Percentiles rank a stretch among this genome's conserved stretches.
Evolutionary conservation across 2,329 filamentous ascomycete species (phyloP).

Genomic region (Arthrobotrys sphaeroides): DNA sequence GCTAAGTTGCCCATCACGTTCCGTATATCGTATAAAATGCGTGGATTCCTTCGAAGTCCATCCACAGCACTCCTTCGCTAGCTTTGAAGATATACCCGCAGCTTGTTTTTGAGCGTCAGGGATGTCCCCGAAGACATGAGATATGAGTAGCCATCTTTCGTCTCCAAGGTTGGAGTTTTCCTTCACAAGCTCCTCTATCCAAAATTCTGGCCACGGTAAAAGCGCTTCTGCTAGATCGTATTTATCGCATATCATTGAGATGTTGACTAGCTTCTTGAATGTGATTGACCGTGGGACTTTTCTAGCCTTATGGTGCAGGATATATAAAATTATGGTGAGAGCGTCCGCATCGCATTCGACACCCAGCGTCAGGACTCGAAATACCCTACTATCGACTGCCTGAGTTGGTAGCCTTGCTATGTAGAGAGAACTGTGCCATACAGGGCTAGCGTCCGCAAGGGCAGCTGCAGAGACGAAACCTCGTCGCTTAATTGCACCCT

Average conservation of each 20-base stretch:
- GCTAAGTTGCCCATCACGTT: neutral
- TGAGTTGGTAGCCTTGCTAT: constrained; percentile 4
- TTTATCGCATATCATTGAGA: constrained; percentile 18
- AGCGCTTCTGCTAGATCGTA: neutral
- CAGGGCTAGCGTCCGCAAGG: constrained; percentile 7
- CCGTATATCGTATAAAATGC: constrained; percentile 14
- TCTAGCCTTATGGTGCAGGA: constrained; percentile 21
- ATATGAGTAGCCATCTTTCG: constrained; percentile 22
- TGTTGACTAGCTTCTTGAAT: constrained; percentile 10
- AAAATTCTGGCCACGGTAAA: constrained; percentile 30
- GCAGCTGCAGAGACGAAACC: constrained; percentile 18
- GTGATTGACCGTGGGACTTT: constrained; percentile 23
- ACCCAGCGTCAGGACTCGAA: neutral
- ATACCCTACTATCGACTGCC: neutral
- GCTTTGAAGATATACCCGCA: constrained; percentile 6
- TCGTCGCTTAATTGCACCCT: constrained; percentile 10
- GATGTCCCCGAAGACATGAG: constrained; percentile 16
- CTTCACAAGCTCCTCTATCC: constrained; percentile 7
- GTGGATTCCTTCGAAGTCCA: constrained; percentile 27
- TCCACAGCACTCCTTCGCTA: constrained; percentile 14
- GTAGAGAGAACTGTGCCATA: neutral
- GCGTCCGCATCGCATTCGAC: neutral
- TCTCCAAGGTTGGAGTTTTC: constrained; percentile 11
- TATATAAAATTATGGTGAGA: constrained; percentile 4
- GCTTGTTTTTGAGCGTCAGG: constrained; percentile 3